These are phyloP conservation scores for Coemansia sp. DNA, from an alignment of 192 early-diverging fungal species.

Conservation along the genomic window DNA sequence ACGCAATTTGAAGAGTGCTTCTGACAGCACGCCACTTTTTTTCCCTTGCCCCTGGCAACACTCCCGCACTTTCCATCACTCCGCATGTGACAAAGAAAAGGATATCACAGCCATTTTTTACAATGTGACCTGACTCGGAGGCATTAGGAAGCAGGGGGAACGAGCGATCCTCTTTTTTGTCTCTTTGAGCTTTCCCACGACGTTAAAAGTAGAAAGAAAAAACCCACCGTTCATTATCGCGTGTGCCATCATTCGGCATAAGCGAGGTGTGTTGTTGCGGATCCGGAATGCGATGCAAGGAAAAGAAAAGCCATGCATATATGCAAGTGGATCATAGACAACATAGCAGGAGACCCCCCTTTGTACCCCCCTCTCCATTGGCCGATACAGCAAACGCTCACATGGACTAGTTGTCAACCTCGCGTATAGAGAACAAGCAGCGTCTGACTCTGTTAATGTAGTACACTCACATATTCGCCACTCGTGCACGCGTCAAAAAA, in stretches of 20 bases:
- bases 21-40: too few species aligned
- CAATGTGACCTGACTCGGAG: not conserved
- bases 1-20: not conserved
- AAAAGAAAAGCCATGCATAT: too few species aligned
- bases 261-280: too few species aligned
- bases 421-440: not conserved
- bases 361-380: too few species aligned
- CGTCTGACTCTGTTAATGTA: not conserved
- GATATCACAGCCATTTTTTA: not conserved
- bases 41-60: slow-evolving; percentile 1
- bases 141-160: not conserved
- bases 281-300: too few species aligned
- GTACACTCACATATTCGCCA: not conserved
- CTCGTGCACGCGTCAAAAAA: too few species aligned
- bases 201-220: too few species aligned
- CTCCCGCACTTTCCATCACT: not conserved
- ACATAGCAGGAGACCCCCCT: too few species aligned
- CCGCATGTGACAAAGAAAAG: not conserved
- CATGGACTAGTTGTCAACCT: not conserved
- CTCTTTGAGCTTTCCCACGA: not conserved
- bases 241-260: not conserved
- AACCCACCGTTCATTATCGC: not conserved
- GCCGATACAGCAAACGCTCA: not conserved
- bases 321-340: too few species aligned
- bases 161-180: not conserved